phyloP scores from a whole-genome alignment of 768 basidiomycete genomes.

The Candolleomyces efflorescens region DNA sequence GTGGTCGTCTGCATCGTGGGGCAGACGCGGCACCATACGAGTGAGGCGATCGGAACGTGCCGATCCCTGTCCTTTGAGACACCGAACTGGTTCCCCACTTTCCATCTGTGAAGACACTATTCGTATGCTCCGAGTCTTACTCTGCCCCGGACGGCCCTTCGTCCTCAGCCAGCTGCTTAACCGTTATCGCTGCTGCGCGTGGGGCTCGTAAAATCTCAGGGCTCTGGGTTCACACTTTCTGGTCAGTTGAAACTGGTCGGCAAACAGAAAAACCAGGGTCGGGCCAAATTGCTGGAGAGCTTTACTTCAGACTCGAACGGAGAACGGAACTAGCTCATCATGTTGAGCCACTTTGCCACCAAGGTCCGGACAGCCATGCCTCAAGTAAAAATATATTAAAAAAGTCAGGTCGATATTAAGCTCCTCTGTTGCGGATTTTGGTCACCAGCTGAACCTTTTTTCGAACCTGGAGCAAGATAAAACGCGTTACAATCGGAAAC shows the following conservation, averaged over 20 bases:
- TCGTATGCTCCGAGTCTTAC: too few relatives aligned
- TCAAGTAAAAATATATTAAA: slow-evolving; percentile 3
- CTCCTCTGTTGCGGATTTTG: slow-evolving; percentile 73
- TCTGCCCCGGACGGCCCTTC: neutral
- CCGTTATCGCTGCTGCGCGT: neutral
- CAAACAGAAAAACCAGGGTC: neutral
- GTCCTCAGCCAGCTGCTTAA: neutral
- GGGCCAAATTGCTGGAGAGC: slow-evolving; percentile 1
- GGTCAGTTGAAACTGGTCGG: neutral
- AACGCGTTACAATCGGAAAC: slow-evolving; percentile 7
- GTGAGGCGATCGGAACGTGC: slow-evolving; percentile 39
- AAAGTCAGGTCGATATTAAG: slow-evolving; percentile 29
- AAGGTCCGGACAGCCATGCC: neutral
- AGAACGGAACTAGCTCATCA: slow-evolving; percentile 6
- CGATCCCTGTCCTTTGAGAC: slow-evolving; percentile 10
- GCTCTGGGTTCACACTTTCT: neutral
- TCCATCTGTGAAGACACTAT: too few relatives aligned
- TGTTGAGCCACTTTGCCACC: slow-evolving; percentile 1
- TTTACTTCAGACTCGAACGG: slow-evolving; percentile 1
- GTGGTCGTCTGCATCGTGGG: slow-evolving; percentile 27
- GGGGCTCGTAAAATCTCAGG: neutral
- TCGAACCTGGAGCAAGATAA: slow-evolving; percentile 52
- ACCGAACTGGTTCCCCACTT: slow-evolving; percentile 8
- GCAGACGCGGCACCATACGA: slow-evolving; percentile 21
- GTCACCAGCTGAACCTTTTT: slow-evolving; percentile 78